A percentile compares a stretch with the other conserved stretches of the same genome.
phyloP scores from a whole-genome alignment of 495 filamentous ascomycete genomes.

The Penicillium maclennaniae region DNA sequence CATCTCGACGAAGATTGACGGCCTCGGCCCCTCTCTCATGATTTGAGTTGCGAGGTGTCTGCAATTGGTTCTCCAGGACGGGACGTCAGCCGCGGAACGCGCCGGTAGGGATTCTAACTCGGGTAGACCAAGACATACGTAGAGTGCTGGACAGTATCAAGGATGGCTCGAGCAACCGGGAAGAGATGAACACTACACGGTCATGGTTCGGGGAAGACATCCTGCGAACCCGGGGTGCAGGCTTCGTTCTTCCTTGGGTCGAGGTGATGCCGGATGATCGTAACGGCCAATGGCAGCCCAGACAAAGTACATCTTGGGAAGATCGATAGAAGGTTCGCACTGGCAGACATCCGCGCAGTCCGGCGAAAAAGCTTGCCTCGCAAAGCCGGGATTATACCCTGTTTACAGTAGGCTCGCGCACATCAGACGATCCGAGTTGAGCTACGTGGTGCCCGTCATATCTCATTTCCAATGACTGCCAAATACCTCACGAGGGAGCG shows the following conservation, averaged over 20 bases:
- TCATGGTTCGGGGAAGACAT: neutral
- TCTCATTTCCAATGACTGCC: neutral
- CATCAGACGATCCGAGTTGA: constrained; percentile 7
- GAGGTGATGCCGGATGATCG: neutral
- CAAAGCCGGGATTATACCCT: constrained; percentile 10
- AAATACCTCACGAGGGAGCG: neutral
- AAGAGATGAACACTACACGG: neutral
- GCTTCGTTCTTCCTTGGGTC: neutral
- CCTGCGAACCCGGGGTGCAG: neutral
- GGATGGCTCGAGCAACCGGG: neutral
- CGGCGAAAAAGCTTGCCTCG: neutral
- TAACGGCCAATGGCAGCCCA: neutral
- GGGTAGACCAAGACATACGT: neutral
- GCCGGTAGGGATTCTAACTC: constrained; percentile 10
- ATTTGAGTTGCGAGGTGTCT: neutral
- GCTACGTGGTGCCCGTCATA: neutral
- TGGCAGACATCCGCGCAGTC: neutral
- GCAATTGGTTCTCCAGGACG: neutral
- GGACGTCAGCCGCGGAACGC: constrained; percentile 24
- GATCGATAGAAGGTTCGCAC: constrained; percentile 1
- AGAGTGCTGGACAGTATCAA: neutral
- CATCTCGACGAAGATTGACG: neutral
- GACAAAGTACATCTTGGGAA: neutral
- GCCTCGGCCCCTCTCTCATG: too few species aligned
- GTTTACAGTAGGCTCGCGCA: constrained; percentile 3